Percentiles rank a stretch among this genome's conserved stretches.
Conservation (phyloP, 2,329 filamentous ascomycete species). For the Huntiella omanensis region DNA sequence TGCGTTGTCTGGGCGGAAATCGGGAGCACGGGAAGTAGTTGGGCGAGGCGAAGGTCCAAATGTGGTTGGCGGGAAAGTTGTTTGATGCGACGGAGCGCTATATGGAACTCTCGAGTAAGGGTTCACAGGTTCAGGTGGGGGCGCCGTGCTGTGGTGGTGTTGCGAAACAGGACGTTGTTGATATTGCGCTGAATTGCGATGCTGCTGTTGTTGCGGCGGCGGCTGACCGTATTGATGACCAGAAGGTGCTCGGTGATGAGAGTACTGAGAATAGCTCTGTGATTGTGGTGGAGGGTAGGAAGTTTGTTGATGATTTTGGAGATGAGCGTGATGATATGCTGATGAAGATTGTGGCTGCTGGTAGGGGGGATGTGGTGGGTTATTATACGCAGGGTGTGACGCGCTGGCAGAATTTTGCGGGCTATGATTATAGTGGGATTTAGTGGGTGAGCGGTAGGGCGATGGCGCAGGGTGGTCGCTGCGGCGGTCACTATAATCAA, state of each 20-base stretch:
- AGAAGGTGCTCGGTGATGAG: background rate
- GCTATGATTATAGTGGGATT: background rate
- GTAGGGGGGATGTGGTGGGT: constrained; percentile 3
- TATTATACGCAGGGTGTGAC: constrained; percentile 1
- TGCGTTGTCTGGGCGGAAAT: constrained; percentile 8
- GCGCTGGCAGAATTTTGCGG: constrained; percentile 8
- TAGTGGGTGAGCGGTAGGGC: background rate
- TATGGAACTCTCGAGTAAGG: constrained; percentile 1
- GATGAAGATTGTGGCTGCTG: constrained; percentile 6
- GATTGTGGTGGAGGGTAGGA: background rate
- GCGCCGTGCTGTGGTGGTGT: constrained; percentile 11
- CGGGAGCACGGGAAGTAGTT: background rate
- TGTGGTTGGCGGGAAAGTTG: background rate
- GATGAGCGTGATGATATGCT: no score
- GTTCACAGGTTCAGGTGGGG: constrained; percentile 13
- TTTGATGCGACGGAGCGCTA: constrained; percentile 1
- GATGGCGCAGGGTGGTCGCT: background rate
- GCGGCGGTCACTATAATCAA: no score
- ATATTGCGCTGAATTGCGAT: background rate
- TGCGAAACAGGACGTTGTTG: constrained; percentile 5
- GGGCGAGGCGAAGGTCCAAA: background rate
- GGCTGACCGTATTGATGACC: no score
- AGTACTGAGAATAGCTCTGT: background rate
- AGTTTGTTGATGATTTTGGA: background rate
- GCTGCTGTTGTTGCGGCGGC: background rate